Percentiles rank a stretch among this genome's conserved stretches.
These are phyloP conservation scores for Skeletonema grethae DNA, from an alignment of 108 stramenopile genomes.

Conservation along the genomic window DNA sequence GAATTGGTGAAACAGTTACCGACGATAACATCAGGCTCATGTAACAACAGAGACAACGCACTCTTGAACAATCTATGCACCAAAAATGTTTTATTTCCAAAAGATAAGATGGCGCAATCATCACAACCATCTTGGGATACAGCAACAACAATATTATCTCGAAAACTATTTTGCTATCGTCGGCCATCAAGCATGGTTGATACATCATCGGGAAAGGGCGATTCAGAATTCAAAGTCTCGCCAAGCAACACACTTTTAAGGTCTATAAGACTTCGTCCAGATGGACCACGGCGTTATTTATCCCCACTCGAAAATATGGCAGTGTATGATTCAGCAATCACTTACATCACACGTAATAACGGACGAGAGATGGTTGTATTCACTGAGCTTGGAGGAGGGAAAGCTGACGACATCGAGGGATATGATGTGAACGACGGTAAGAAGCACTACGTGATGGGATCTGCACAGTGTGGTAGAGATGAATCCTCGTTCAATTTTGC, in stretches of 20 bases:
- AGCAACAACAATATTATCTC: constrained; percentile 61
- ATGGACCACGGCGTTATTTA: constrained; percentile 58
- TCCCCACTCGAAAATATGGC: constrained; percentile 63
- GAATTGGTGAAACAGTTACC: constrained; percentile 59
- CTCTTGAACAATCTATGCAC: constrained; percentile 23
- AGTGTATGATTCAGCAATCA: constrained; percentile 75
- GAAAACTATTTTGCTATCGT: constrained; percentile 76
- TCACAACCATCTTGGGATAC: constrained; percentile 41
- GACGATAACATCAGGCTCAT: constrained; percentile 17
- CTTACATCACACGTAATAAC: constrained; percentile 54
- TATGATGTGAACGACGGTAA: constrained; percentile 12
- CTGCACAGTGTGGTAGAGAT: constrained; percentile 14
- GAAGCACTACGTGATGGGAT: constrained; percentile 30
- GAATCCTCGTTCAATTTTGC: constrained; percentile 50
- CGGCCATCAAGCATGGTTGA: constrained; percentile 12
- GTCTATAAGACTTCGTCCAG: constrained; percentile 62
- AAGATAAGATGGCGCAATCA: not conserved
- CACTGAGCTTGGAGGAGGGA: constrained; percentile 63
- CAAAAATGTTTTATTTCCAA: constrained; percentile 18
- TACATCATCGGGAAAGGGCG: not conserved
- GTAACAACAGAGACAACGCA: not conserved
- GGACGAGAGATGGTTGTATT: constrained; percentile 56
- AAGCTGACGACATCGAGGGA: constrained; percentile 5
- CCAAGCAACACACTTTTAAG: constrained; percentile 40
- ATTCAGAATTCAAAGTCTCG: not conserved